Evolutionary conservation across 768 basidiomycete genomes (phyloP).

Genomic region (Tricholoma flavovirens): DNA sequence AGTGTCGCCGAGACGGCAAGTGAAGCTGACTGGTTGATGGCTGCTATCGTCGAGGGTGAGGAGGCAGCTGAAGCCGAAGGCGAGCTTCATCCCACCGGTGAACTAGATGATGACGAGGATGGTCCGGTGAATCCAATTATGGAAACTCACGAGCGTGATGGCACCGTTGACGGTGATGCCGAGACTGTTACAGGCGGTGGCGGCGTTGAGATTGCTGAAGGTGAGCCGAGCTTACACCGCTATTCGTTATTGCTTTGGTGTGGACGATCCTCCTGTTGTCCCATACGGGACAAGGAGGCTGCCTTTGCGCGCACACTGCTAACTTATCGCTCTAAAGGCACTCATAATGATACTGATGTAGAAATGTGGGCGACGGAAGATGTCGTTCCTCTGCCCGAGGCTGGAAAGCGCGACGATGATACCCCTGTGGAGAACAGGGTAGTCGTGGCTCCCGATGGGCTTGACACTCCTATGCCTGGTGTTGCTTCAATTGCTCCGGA

Average conservation of each 20-base stretch:
- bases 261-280: conserved; percentile 37
- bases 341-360: conserved; percentile 32
- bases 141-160: conserved; percentile 30
- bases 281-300: conserved; percentile 31
- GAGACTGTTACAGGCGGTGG: conserved; percentile 16
- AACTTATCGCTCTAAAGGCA: conserved; percentile 50
- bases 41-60: conserved; percentile 73
- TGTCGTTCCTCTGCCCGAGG: conserved; percentile 17
- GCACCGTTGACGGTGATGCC: conserved; percentile 16
- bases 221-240: conserved; percentile 44
- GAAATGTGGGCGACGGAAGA: conserved; percentile 34
- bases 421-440: conserved; percentile 5
- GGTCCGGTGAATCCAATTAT: conserved; percentile 37
- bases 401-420: conserved; percentile 12
- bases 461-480: conserved; percentile 17
- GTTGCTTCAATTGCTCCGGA: conserved; percentile 14
- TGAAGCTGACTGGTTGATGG: conserved; percentile 87
- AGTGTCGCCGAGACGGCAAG: conserved; percentile 68
- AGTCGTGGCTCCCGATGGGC: conserved; percentile 17
- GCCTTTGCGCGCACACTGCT: conserved; percentile 54
- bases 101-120: conserved; percentile 39
- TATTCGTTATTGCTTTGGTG: conserved; percentile 32
- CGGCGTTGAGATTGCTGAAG: conserved; percentile 34
- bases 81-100: conserved; percentile 32
- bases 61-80: conserved; percentile 46